Evolutionary conservation across 2,329 filamentous ascomycete species (phyloP).

Genomic region (Colletotrichum destructivum): DNA sequence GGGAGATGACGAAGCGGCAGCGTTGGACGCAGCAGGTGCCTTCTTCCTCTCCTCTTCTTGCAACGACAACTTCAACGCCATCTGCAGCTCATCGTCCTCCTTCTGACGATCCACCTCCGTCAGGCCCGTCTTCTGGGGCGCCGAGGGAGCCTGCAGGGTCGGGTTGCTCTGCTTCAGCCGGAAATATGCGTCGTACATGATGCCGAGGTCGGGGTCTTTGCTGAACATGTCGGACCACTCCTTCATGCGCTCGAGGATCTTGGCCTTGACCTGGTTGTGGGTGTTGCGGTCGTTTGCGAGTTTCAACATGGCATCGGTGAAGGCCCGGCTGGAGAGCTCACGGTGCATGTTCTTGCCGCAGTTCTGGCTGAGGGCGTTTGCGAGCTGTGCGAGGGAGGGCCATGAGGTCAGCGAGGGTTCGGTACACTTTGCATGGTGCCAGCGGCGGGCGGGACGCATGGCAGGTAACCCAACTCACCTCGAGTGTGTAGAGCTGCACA

Average conservation of each 20-base stretch:
- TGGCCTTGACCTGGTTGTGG: constrained; percentile 95
- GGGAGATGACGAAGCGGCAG: constrained; percentile 55
- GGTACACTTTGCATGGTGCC: not conserved
- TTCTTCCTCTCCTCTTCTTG: constrained; percentile 84
- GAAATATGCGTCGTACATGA: constrained; percentile 96
- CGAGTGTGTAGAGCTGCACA: constrained; percentile 94
- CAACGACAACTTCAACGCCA: constrained; percentile 92
- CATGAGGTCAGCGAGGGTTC: constrained; percentile 29
- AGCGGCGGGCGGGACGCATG: not conserved
- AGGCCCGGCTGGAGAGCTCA: constrained; percentile 90
- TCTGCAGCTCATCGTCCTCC: constrained; percentile 97
- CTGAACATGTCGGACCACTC: constrained; percentile 97
- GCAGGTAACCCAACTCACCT: constrained; percentile 69
- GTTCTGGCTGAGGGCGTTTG: constrained; percentile 92
- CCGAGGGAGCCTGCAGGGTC: constrained; percentile 90
- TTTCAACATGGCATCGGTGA: constrained; percentile 93
- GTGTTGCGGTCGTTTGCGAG: constrained; percentile 96
- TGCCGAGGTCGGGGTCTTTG: constrained; percentile 89
- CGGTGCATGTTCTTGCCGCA: constrained; percentile 89
- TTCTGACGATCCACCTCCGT: constrained; percentile 92
- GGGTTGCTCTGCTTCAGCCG: constrained; percentile 89
- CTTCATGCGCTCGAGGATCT: constrained; percentile 96
- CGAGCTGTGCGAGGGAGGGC: constrained; percentile 69
- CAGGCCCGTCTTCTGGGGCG: constrained; percentile 92
- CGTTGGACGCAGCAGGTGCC: constrained; percentile 56